These are phyloP conservation scores for Wickerhamiella qilinensis DNA, from an alignment of 805 yeast genomes.

Conservation along the genomic window DNA sequence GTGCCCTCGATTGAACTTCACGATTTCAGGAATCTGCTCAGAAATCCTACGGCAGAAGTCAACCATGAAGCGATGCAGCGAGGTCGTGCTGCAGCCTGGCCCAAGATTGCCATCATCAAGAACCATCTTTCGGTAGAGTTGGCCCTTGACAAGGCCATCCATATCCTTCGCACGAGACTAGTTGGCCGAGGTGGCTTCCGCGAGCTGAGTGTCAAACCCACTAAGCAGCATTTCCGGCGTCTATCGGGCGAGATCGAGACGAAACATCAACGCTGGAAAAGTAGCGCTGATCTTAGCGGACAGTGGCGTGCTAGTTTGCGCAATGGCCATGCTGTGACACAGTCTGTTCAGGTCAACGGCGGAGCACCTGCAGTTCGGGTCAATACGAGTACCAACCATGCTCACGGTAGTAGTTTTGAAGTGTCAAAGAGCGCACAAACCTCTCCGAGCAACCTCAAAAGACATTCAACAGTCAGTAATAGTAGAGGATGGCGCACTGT, in stretches of 20 bases:
- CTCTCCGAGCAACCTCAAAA: background rate
- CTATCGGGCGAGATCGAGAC: background rate
- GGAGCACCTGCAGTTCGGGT: too few species aligned
- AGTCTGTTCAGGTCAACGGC: too few species aligned
- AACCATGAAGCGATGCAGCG: constrained; percentile 51
- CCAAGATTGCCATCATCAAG: constrained; percentile 65
- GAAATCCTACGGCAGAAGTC: constrained; percentile 71
- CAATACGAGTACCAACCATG: too few species aligned
- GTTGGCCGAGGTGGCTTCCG: constrained; percentile 3
- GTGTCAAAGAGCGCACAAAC: background rate
- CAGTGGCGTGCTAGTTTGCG: too few species aligned
- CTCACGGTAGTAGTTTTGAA: too few species aligned
- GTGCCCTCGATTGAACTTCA: constrained; percentile 51
- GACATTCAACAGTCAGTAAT: background rate
- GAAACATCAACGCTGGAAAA: constrained; percentile 1
- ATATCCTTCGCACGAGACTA: constrained; percentile 33
- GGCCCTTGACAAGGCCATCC: constrained; percentile 66
- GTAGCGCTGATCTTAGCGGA: constrained; percentile 1
- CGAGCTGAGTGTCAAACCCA: background rate
- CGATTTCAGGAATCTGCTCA: constrained; percentile 47
- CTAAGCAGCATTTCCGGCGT: background rate
- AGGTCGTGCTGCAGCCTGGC: constrained; percentile 93
- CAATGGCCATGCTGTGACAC: too few species aligned
- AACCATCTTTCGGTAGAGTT: constrained; percentile 87
- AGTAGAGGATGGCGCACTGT: background rate